A percentile compares a stretch with the other conserved stretches of the same genome.
Conservation (phyloP, 768 basidiomycete genomes). For the Serendipita sp. region DNA sequence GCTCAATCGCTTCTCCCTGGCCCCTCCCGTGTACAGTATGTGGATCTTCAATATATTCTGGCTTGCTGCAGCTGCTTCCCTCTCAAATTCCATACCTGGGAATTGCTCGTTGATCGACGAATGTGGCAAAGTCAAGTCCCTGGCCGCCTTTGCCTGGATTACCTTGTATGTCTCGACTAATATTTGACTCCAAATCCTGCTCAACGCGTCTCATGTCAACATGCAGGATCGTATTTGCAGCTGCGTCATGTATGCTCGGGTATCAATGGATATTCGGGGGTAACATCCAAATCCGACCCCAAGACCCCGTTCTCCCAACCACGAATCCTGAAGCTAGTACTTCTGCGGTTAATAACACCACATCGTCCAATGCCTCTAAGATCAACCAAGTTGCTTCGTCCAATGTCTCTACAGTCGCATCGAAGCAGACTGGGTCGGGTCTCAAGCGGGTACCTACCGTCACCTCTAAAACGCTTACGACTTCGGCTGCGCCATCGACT, state of each 20-base stretch:
- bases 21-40: not conserved
- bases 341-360: not conserved
- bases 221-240: not conserved
- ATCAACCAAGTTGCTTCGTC: no score
- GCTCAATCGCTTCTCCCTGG: not conserved
- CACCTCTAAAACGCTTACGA: no score
- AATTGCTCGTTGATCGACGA: not conserved
- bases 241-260: not conserved
- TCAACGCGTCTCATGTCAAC: not conserved
- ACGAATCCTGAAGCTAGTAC: not conserved
- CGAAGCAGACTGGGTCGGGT: not conserved
- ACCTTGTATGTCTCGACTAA: not conserved
- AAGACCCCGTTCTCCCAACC: not conserved
- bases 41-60: not conserved
- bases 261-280: not conserved
- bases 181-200: not conserved
- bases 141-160: not conserved
- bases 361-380: no score
- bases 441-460: no score
- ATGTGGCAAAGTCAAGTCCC: not conserved
- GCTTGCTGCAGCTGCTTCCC: not conserved
- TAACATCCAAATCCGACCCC: not conserved
- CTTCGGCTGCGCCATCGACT: no score
- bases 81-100: not conserved
- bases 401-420: not conserved